phyloP scores from a whole-genome alignment of 2,329 filamentous ascomycete species.

The Cladosporium sp. region DNA sequence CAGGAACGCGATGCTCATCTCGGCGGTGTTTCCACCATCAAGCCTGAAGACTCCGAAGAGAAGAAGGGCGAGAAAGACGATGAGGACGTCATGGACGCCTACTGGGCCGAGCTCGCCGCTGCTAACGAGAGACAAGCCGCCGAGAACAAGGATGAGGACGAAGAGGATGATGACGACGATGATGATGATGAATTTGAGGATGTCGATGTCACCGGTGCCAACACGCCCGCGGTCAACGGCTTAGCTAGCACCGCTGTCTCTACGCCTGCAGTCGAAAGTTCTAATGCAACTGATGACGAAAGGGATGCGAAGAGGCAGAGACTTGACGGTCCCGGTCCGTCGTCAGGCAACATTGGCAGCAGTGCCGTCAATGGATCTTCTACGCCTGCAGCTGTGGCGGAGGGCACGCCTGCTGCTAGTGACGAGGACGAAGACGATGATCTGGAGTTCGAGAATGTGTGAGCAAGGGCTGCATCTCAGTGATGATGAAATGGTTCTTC shows the following conservation, averaged over 20 bases:
- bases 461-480: neutral
- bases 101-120: slow-evolving; percentile 63
- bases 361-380: slow-evolving; percentile 15
- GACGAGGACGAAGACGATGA: slow-evolving; percentile 44
- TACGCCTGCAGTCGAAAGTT: slow-evolving; percentile 25
- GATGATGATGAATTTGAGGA: slow-evolving; percentile 51
- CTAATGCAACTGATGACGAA: slow-evolving; percentile 38
- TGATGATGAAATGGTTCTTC: neutral
- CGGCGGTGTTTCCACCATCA: slow-evolving; percentile 33
- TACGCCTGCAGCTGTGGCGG: slow-evolving; percentile 16
- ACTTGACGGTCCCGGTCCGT: slow-evolving; percentile 45
- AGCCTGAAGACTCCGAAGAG: slow-evolving; percentile 44
- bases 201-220: slow-evolving; percentile 48
- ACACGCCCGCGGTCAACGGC: slow-evolving; percentile 21
- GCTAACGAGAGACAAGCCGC: slow-evolving; percentile 48
- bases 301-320: slow-evolving; percentile 58
- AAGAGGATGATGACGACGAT: slow-evolving; percentile 46
- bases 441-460: slow-evolving; percentile 18
- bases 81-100: slow-evolving; percentile 59
- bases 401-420: slow-evolving; percentile 34
- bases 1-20: slow-evolving; percentile 34
- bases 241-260: slow-evolving; percentile 33
- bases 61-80: slow-evolving; percentile 37
- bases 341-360: slow-evolving; percentile 15
- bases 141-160: slow-evolving; percentile 49